Percentiles rank a stretch among this genome's conserved stretches.
These are phyloP conservation scores for Annulohypoxylon stygium DNA, from an alignment of 495 filamentous ascomycete genomes.

Conservation along the genomic window DNA sequence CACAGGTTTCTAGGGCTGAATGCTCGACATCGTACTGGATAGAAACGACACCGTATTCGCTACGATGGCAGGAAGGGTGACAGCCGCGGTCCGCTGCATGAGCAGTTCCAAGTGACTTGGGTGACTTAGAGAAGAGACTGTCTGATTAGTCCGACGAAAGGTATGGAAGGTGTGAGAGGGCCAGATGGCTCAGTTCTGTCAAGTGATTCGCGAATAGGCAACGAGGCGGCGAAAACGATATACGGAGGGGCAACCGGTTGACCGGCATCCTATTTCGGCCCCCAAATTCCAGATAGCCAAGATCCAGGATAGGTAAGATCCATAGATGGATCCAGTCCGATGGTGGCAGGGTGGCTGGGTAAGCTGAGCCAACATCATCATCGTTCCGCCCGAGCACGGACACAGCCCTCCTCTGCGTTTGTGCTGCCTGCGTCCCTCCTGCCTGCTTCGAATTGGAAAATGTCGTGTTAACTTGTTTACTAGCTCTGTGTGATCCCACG, in stretches of 20 bases:
- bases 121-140: slow-evolving; percentile 19
- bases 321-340: slow-evolving; percentile 12
- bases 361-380: slow-evolving; percentile 38
- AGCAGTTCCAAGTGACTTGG: slow-evolving; percentile 36
- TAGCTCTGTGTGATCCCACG: slow-evolving; percentile 1
- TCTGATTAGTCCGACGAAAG: slow-evolving; percentile 30
- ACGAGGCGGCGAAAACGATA: slow-evolving; percentile 23
- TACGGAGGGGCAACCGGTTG: slow-evolving; percentile 13
- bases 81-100: slow-evolving; percentile 37
- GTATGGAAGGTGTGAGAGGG: slow-evolving; percentile 20
- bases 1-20: slow-evolving; percentile 45
- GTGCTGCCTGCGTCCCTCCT: slow-evolving; percentile 6
- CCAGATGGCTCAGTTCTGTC: slow-evolving; percentile 35
- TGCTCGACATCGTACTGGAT: slow-evolving; percentile 28
- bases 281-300: slow-evolving; percentile 3
- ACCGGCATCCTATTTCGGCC: slow-evolving; percentile 12
- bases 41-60: slow-evolving; percentile 38
- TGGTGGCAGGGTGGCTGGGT: slow-evolving; percentile 32
- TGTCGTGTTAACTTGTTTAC: slow-evolving; percentile 4
- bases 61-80: slow-evolving; percentile 19
- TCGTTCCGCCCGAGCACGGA: slow-evolving; percentile 25
- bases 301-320: background rate
- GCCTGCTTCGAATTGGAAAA: slow-evolving; percentile 17
- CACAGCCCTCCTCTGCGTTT: slow-evolving; percentile 1
- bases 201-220: slow-evolving; percentile 43